Evolutionary conservation across 768 basidiomycete species (phyloP), one percentile per base, ranked within the genome.

Genomic region (Stropharia rugosoannulata): DNA sequence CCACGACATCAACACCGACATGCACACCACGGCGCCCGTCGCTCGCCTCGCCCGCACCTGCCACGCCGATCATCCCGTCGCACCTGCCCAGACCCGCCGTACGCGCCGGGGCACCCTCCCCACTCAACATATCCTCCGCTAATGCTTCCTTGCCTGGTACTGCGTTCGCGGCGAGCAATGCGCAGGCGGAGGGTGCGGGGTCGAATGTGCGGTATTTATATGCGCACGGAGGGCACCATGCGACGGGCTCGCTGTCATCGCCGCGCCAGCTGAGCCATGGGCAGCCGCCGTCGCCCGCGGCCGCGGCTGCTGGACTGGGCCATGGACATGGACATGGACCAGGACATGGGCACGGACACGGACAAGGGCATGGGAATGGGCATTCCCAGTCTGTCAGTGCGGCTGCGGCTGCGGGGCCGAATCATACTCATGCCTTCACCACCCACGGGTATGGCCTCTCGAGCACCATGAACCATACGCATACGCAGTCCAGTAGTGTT

Each of bases 41-140:
- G 0, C 53, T 64, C 10, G 61, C 63, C 1, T 64, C 63, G 1
- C 63, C 63, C 4, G 45, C 56, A 3, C 63, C 63, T 0, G 54
- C 59, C 8, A 59, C 59, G 5, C 61, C 63, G 3, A 47, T 64
- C 9, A 57, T 62, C 1, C 63, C 63, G 25, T 50, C 59, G 0
- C 45, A 55, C 5, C 47, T 54, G 15, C 40, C 49, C 27, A 27
- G 29, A 41, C 19, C 52, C 22, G 55, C 40, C 43, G 43, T 54
- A 12, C 41, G 51, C 16, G 42, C 2, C 39, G 22, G 22, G 4
- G 38, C 43, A 12, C 60, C 57, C 11, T 41, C 54, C 4, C 60
- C 54, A 4, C 49, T 58, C 13, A 55, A 53, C 46, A 19, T 54
- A 5, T 40, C 56, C 7, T 12, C 54, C 2, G 13, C 54, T 7